Evolutionary conservation across 306 rosid species (phyloP).

Genomic region (Cucurbita maxima): DNA sequence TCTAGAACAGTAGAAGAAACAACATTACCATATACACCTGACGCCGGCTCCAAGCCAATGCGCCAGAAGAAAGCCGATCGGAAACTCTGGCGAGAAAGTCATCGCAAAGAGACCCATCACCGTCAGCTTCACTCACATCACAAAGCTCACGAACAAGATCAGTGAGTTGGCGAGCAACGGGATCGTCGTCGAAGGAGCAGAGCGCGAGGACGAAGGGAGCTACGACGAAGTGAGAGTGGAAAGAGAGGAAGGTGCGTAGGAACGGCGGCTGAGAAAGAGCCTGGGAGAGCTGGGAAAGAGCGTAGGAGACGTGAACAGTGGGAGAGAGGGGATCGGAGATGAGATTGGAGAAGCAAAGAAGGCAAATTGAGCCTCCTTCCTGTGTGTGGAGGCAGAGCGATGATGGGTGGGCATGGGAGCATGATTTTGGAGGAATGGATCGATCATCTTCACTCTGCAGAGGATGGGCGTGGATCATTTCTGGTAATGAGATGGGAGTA

Average conservation of each 20-base stretch:
- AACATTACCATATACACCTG: conserved; percentile 48
- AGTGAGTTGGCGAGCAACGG: conserved; percentile 42
- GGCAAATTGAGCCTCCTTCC: conserved; percentile 68
- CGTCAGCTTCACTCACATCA: not conserved
- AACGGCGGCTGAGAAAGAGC: conserved; percentile 53
- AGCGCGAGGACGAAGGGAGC: conserved; percentile 59
- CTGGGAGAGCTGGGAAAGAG: conserved; percentile 68
- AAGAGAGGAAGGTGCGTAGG: conserved; percentile 44
- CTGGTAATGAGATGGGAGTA: not conserved
- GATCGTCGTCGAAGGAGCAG: conserved; percentile 49
- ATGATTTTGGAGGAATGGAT: conserved; percentile 12
- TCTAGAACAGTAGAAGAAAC: not conserved
- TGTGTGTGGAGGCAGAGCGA: conserved; percentile 42
- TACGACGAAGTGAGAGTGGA: conserved; percentile 60
- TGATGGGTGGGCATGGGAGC: conserved; percentile 76
- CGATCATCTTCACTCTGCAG: conserved; percentile 12
- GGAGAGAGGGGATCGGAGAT: conserved; percentile 61
- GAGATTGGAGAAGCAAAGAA: conserved; percentile 79
- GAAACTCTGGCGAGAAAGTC: conserved; percentile 45
- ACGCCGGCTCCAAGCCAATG: conserved; percentile 56
- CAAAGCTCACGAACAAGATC: conserved; percentile 38
- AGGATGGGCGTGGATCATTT: conserved; percentile 21
- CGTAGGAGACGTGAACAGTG: conserved; percentile 73
- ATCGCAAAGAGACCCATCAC: conserved; percentile 19
- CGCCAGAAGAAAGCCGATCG: conserved; percentile 37